Evolutionary conservation across 1,284 basidiomycete genomes (phyloP), one percentile per base, ranked within the genome.

Genomic region (Rhodotorula sp.): DNA sequence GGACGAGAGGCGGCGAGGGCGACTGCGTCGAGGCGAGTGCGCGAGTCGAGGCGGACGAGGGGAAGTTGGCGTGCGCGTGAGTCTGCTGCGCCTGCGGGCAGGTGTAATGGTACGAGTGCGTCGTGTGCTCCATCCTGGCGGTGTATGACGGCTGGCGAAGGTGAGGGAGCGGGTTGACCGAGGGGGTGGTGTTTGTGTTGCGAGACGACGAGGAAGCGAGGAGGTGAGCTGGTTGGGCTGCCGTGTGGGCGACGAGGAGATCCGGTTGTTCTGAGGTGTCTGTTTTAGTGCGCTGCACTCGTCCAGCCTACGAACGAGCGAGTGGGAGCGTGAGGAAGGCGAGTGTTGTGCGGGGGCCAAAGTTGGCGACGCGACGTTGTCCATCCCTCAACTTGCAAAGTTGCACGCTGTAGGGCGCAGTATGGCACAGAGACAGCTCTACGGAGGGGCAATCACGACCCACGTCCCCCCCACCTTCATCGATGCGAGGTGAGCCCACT

Each of bases 401-500:
- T 24, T 8, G 8, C 62, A 7, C 48, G 30, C 17, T 24, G 8
- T 24, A 29, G 7, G 19, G 8, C 29, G 34, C 22, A 44, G 2
- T 0, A 61, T 54, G 52, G 4, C 46, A 24, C 30, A 61, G 2
- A 57, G 64, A 24, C 39, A 7, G 27, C 79, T 85, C 19, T 85
- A 84, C 72, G 84, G 84, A 19, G 93, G 93, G n/a, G 91, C 92
- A 9, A 92, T 98, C 71, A 85, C 83, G 19, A 84, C 86, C 20
- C 78, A 83, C 39, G 80, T 91, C 0, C 89, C 90, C 4, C 54
- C 77, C 2, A 76, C 82, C 69, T 85, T 92, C 72, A 79, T 91
- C 66, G 94, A 99, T 81, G 92, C 89, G 62, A 92, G 92, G 94
- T 95, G 82, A 76, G 90, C 32, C 34, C 72, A 51, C 60, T 47